phyloP scores from a whole-genome alignment of 1,284 basidiomycete genomes.

The Vanrija sp. region DNA sequence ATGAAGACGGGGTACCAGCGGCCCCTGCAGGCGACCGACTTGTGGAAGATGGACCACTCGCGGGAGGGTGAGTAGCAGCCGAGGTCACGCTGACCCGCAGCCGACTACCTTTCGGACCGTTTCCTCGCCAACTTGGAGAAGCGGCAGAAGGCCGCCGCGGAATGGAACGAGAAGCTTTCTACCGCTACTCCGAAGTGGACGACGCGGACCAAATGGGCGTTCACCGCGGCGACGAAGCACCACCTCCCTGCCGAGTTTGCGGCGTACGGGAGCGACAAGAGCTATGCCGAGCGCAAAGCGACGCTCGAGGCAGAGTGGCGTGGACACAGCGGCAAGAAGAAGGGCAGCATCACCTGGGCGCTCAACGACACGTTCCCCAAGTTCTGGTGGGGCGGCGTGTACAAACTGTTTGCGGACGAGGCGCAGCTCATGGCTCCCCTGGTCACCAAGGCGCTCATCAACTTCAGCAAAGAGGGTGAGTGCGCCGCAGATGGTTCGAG shows the following conservation, averaged over 20 bases:
- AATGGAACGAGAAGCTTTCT: slow-evolving; percentile 38
- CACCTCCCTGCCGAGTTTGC: slow-evolving; percentile 15
- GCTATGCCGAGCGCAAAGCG: slow-evolving; percentile 5
- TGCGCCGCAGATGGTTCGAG: slow-evolving; percentile 32
- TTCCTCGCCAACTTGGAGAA: slow-evolving; percentile 29
- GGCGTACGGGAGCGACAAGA: slow-evolving; percentile 8
- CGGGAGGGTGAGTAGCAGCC: slow-evolving; percentile 40
- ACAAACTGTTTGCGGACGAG: slow-evolving; percentile 50
- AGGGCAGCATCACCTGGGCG: slow-evolving; percentile 61
- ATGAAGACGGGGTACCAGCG: slow-evolving; percentile 64
- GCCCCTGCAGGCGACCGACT: slow-evolving; percentile 65
- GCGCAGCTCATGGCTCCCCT: slow-evolving; percentile 64
- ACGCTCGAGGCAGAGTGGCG: slow-evolving; percentile 39
- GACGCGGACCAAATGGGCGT: slow-evolving; percentile 54
- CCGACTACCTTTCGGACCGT: slow-evolving; percentile 55
- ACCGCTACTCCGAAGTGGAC: slow-evolving; percentile 48
- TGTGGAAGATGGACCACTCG: slow-evolving; percentile 60
- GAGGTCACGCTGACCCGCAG: slow-evolving; percentile 35
- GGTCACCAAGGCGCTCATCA: slow-evolving; percentile 65
- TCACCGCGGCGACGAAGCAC: slow-evolving; percentile 40
- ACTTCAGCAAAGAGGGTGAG: slow-evolving; percentile 58
- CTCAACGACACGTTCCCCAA: slow-evolving; percentile 67
- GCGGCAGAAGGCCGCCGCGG: slow-evolving; percentile 28
- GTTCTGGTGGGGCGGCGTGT: slow-evolving; percentile 59
- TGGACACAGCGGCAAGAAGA: slow-evolving; percentile 39